Base-by-base conservation (phyloP, 2,329 filamentous ascomycete species). In the Tolypocladium album region DNA sequence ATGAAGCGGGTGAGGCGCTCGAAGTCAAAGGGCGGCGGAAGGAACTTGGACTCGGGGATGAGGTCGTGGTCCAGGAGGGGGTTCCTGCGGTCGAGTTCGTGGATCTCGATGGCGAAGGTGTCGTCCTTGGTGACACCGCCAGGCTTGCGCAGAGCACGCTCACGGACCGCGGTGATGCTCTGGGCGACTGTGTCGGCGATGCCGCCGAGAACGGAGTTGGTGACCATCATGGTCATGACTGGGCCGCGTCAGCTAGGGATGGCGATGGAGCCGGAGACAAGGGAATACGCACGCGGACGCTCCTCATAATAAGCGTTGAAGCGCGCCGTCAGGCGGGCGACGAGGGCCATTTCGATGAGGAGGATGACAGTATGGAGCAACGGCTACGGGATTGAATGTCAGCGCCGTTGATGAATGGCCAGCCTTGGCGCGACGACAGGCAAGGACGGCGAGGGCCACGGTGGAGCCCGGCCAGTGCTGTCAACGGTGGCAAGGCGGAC, bases 191-290 rank as follows among this genome's bases (percentile, higher is more conserved):
- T 97, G 75, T 99, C 94, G 74, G 94, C 94, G 67, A 99, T 88
- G 67, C 94, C 94, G 77, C 91, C 92, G 61, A 99, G 86, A 60
- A 97, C 88, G 66, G 94, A 90, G 78, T 99, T 99, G 73, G 93
- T 96, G 71, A 97, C 90, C 93, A 99, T 99, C 76, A 96, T 99
- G 63, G 94, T 99, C 69, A 99, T 84, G 50, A 99, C 90, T 89
- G 71, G 61, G 58, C 43, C 61, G 40, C n/a, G 38, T 58, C 57
- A 61, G 58, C 50, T 22, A 13, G 27, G 4, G 17, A 9, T 13
- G 22, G 47, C 34, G 34, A 8, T 1, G 34, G 34, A 36, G 34
- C 34, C 34, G 34, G 2, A 24, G 45, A 31, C 9, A 13, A 24
- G 36, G 56, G 34, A 6, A 50, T 9, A 72, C 82, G 66, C 81